Evolutionary conservation across 495 filamentous ascomycete genomes (phyloP).

Genomic region (Entonaema liquescens): DNA sequence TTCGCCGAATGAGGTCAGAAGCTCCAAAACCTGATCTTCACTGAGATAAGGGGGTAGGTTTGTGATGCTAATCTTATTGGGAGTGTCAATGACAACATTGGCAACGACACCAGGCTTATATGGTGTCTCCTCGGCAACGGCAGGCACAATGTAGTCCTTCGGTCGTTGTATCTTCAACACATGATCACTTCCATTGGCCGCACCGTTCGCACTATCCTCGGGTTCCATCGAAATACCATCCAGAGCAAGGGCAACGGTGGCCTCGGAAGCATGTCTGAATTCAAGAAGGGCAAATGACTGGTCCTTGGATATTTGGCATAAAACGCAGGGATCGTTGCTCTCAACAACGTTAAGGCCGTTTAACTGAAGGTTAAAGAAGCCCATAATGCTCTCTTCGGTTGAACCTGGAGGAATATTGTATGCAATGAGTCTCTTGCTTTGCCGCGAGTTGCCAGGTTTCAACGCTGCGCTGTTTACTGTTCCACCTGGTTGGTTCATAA

Average conservation of each 20-base stretch:
- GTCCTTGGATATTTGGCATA: slow-evolving; percentile 82
- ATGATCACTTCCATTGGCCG: slow-evolving; percentile 60
- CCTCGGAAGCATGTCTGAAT: slow-evolving; percentile 86
- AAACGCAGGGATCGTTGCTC: slow-evolving; percentile 84
- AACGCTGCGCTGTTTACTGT: slow-evolving; percentile 76
- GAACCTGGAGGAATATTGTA: slow-evolving; percentile 77
- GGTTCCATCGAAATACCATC: slow-evolving; percentile 91
- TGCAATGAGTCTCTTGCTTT: slow-evolving; percentile 88
- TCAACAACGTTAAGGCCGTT: slow-evolving; percentile 92
- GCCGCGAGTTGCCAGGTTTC: slow-evolving; percentile 90
- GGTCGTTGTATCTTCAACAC: slow-evolving; percentile 88
- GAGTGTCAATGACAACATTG: slow-evolving; percentile 84
- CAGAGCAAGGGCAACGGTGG: slow-evolving; percentile 89
- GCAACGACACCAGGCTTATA: slow-evolving; percentile 81
- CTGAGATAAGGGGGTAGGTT: slow-evolving; percentile 87
- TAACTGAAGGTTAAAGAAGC: slow-evolving; percentile 95
- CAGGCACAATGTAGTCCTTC: slow-evolving; percentile 97
- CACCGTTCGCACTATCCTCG: slow-evolving; percentile 64
- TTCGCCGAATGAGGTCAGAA: slow-evolving; percentile 88
- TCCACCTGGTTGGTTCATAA: slow-evolving; percentile 88
- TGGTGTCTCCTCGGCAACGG: slow-evolving; percentile 75
- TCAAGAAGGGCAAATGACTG: slow-evolving; percentile 84
- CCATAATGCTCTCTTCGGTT: slow-evolving; percentile 74
- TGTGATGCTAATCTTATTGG: slow-evolving; percentile 92
- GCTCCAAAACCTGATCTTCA: slow-evolving; percentile 90